Evolutionary conservation across 2,329 filamentous ascomycete species (phyloP), one percentile per base, ranked within the genome.

Genomic region (Colletotrichum karsti): DNA sequence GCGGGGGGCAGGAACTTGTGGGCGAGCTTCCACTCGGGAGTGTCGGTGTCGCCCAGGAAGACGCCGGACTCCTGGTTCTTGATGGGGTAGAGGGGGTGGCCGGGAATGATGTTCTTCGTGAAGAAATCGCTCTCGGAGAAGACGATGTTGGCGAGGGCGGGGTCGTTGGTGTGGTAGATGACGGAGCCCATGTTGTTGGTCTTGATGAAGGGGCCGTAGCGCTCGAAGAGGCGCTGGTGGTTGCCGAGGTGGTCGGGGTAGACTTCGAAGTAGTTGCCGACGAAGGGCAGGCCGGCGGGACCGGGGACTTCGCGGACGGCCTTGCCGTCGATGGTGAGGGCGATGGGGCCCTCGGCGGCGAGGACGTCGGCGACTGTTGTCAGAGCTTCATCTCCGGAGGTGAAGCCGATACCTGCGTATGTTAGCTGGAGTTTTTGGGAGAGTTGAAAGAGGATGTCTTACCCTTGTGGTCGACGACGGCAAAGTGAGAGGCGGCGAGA

Each of bases 1-100:
- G 87, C 85, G 0, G 89, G 88, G 0, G 88, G 87, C 1, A 91
- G 71, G 75, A 90, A 91, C 74, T 91, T 91, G 79, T 91, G 89
- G 0, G 85, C 83, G 0, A 83, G 72, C 24, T 75, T 74, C 84
- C 84, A 89, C 61, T 83, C 80, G 15, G 82, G 79, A 0, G 82
- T 84, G 20, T 86, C 80, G 0, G 86, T 88, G 71, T 88, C 86
- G 69, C 82, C 79, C 4, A 84, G 67, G 71, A 86, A 86, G 35
- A 86, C 76, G 15, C 80, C 82, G 0, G 81, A 79, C 20, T 81
- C 76, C 7, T 75, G 72, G 54, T 78, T 78, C 73, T 82, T 84
- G 71, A 86, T 80, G 22, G 77, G 77, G 54, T 75, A 69, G 1
- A 86, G 75, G 58, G 87, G 79, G 73, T 87, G 86, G 2, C 79